Evolutionary conservation across 768 basidiomycete species (phyloP).

Genomic region (Strobilomyces echinocephalus): DNA sequence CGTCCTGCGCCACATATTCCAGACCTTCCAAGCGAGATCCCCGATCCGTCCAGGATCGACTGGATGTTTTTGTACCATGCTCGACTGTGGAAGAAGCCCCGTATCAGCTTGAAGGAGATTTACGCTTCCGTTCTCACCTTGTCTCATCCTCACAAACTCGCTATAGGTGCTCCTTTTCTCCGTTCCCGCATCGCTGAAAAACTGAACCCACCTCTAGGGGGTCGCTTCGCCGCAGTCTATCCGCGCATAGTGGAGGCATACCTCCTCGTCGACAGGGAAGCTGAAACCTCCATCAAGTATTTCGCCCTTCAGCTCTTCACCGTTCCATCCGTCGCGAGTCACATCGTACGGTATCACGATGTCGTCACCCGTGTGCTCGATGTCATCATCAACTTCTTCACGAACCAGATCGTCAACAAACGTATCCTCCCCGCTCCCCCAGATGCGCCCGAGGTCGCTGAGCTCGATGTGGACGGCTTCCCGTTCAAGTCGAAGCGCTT

Average conservation of each 20-base stretch:
- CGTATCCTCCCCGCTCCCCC: slow-evolving; percentile 43
- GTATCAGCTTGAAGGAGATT: slow-evolving; percentile 76
- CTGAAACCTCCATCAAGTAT: slow-evolving; percentile 92
- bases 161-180: slow-evolving; percentile 52
- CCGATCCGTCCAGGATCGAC: slow-evolving; percentile 62
- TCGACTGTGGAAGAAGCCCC: slow-evolving; percentile 78
- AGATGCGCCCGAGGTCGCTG: slow-evolving; percentile 20
- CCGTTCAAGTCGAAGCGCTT: slow-evolving; percentile 95
- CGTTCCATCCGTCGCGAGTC: slow-evolving; percentile 76
- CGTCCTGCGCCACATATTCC: slow-evolving; percentile 34
- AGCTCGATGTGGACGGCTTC: slow-evolving; percentile 75
- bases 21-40: slow-evolving; percentile 36
- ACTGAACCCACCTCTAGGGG: slow-evolving; percentile 44
- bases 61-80: slow-evolving; percentile 79
- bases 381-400: slow-evolving; percentile 89
- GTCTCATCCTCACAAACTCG: slow-evolving; percentile 68
- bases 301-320: slow-evolving; percentile 92
- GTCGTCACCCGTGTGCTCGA: slow-evolving; percentile 73
- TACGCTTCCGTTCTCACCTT: slow-evolving; percentile 72
- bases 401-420: slow-evolving; percentile 78
- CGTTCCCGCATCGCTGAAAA: neutral
- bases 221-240: slow-evolving; percentile 82
- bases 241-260: slow-evolving; percentile 85
- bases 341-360: slow-evolving; percentile 69
- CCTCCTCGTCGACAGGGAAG: slow-evolving; percentile 87